Base-by-base conservation (phyloP, 805 yeast species). In the Yamadazyma tumulicola region DNA sequence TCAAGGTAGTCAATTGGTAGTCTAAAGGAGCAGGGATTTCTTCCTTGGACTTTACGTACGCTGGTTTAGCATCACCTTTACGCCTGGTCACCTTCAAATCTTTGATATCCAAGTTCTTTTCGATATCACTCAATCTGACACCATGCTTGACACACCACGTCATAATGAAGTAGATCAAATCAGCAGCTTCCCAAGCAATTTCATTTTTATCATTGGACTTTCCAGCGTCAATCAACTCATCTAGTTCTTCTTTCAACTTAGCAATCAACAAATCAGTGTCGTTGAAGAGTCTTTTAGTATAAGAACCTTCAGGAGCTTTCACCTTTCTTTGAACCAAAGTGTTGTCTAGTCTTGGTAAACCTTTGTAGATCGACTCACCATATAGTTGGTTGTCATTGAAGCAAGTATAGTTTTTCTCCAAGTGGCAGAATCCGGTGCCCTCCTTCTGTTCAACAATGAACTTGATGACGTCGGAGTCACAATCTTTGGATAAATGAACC, bases 111-210 rank as follows among this genome's bases (percentile, higher is more conserved):
- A 93, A 71, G 60, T 91, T 87, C 47, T 70, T 73, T 64, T 89
- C 96, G 29, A 93, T 79, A 49, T 89, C 97, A 6, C 74, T 66
- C 50, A 88, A 64, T 17, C 82, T 63, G 20, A 93, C 96, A 20
- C 91, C 96, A 49, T 78, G 69, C 59, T 85, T 74, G 32, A 67
- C 66, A 47, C 77, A 72, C 65, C 72, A 70, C 7, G 72, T 62
- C 59, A 76, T 49, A 5, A 74, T 75, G 54, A 76, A 76, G 49
- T 76, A 76, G 18, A 76, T 45, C 57, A 93, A 70, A 58, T 93
- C 98, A 6, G 98, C 98, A 34, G 95, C 91, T 64, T 93, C 98
- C 96, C 96, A 93, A 0, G 97, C 83, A 20, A 54, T 49, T 31
- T 46, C 49, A 14, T 43, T 35, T 21, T 51, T 47, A 31, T 52